Base-by-base conservation (phyloP, 306 rosid species). In the Leucaena leucocephala region DNA sequence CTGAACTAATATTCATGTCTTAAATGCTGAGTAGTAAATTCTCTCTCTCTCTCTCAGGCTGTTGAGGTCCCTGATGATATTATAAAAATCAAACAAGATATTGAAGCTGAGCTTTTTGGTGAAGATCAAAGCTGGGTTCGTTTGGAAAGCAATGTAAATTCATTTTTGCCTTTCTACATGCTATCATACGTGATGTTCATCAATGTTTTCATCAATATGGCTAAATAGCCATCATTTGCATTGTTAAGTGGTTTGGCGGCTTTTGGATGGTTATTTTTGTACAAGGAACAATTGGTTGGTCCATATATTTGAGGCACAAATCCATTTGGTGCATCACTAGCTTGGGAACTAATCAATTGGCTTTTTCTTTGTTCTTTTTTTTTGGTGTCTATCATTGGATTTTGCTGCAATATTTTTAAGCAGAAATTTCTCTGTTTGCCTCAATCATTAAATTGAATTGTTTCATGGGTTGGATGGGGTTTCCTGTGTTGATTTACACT, bases 91-190 rank as follows among this genome's bases (percentile, higher is more conserved):
- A 89, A 86, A 86, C 86, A 81, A 73, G 97, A 91, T 38, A 84
- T 89, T 39, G 94, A 89, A 17, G 86, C 83, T 70, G 98, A 93
- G 69, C 71, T 93, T 83, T 81, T 89, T 46, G 94, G 85, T 68
- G 97, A 91, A 84, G 91, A 86, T 76, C 92, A 86, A 81, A 90
- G 72, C 75, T 93, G 97, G 97, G 83, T 84, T 43, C 97, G 62
- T 80, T 80, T 39, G 33, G 98, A 93, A 48, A 84, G 65, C 86
- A 91, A 74, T 55, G 98, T 93, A 79, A 84, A 86, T 76, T 36
- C 82, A 50, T 2, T 71, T 54, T 59, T 9, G 17, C 78, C 78
- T 71, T 68, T 61, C 65, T 19, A 15, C 27, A 11, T 22, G 57
- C 21, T 40, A 69, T 69, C 17, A 42, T 42, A n/a, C 19, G 38